These are phyloP conservation scores for Fusarium verticillioides DNA, from an alignment of 2,329 filamentous ascomycete species.

Conservation along the genomic window DNA sequence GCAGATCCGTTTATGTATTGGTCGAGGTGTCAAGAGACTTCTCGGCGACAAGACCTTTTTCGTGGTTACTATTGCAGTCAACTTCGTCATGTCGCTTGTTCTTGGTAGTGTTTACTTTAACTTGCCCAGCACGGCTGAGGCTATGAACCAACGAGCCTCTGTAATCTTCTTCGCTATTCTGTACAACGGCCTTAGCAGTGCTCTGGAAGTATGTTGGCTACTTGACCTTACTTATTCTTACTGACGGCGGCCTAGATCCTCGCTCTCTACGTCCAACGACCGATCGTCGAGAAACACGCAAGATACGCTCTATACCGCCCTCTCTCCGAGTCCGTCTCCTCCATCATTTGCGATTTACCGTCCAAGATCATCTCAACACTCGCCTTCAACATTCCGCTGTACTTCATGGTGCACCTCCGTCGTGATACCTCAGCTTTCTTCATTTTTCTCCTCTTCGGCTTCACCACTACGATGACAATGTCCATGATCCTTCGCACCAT, in stretches of 20 bases:
- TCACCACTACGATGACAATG: constrained; percentile 69
- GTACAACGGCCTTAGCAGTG: constrained; percentile 32
- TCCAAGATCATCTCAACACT: constrained; percentile 50
- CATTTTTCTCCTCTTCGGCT: constrained; percentile 57
- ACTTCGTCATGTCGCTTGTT: constrained; percentile 27
- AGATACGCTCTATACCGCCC: constrained; percentile 49
- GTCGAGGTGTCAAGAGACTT: constrained; percentile 34
- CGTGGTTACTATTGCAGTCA: constrained; percentile 12
- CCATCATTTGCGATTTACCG: constrained; percentile 27
- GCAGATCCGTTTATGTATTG: constrained; percentile 56
- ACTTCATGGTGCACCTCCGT: constrained; percentile 75
- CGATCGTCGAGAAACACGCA: constrained; percentile 49
- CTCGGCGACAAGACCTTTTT: constrained; percentile 37
- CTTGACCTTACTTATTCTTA: accelerated
- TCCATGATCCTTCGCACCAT: constrained; percentile 66
- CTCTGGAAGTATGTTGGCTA: background rate
- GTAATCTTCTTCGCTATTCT: constrained; percentile 34
- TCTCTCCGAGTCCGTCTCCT: constrained; percentile 37
- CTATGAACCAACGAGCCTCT: constrained; percentile 12
- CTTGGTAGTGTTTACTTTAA: constrained; percentile 34
- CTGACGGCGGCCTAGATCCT: constrained; percentile 17
- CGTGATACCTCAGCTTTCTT: constrained; percentile 62
- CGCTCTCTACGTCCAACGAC: constrained; percentile 42
- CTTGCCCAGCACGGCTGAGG: background rate
- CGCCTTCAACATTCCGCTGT: constrained; percentile 54